Percentiles rank a stretch among this genome's conserved stretches.
These are phyloP conservation scores for Rhynchospora breviuscula DNA, from an alignment of 176 grass and related monocot genomes.

Conservation along the genomic window DNA sequence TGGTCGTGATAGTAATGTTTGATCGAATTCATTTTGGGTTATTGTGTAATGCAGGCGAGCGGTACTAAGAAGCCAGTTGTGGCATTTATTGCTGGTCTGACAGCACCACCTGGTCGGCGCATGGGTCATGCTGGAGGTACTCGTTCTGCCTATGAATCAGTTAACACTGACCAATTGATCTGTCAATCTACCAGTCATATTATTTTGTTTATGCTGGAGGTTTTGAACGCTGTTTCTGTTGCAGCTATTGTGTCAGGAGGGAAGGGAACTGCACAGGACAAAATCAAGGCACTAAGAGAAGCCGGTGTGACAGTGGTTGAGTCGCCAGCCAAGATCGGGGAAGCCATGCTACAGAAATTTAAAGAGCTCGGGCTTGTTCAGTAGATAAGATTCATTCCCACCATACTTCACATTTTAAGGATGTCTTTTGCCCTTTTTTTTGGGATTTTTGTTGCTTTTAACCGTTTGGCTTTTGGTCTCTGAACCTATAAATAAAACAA, in stretches of 20 bases:
- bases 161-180: background rate
- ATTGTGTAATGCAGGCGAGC: constrained; percentile 53
- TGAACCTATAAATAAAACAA: constrained; percentile 21
- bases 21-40: background rate
- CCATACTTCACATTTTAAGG: background rate
- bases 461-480: background rate
- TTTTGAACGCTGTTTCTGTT: constrained; percentile 7
- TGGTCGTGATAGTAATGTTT: background rate
- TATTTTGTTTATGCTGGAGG: background rate
- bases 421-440: background rate
- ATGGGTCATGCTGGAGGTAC: constrained; percentile 99
- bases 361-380: constrained; percentile 82
- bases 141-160: background rate
- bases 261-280: constrained; percentile 91
- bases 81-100: constrained; percentile 99
- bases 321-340: constrained; percentile 91
- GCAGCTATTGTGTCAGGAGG: constrained; percentile 94
- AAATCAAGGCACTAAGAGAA: constrained; percentile 86
- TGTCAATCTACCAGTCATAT: background rate
- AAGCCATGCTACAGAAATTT: constrained; percentile 73
- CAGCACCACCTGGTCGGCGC: constrained; percentile 89
- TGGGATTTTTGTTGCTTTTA: background rate
- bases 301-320: constrained; percentile 87
- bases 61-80: constrained; percentile 88
- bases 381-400: constrained; percentile 28